Evolutionary conservation across 495 filamentous ascomycete genomes (phyloP), one percentile per base, ranked within the genome.

Genomic region (Lasiosphaeris hirsuta): DNA sequence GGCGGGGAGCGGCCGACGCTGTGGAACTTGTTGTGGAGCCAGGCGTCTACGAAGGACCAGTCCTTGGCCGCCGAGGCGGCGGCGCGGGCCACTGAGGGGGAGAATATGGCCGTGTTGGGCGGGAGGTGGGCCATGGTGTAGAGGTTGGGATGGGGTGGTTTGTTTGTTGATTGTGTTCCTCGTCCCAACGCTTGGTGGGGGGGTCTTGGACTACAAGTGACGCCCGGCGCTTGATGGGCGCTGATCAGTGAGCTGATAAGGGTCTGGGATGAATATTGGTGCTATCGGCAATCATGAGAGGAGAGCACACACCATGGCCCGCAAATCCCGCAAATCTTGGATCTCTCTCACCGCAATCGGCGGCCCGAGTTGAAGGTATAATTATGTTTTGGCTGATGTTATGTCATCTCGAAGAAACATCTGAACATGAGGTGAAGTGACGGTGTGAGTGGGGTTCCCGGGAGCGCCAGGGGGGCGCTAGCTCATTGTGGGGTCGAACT

Each of bases 1-100:
- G 87, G 84, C 7, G 78, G 72, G 10, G 63, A 37, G 7, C 68
- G 56, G 54, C 62, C 51, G 38, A 59, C 23, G 23, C 23, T 30
- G 41, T 45, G 60, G 65, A 86, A 92, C 60, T 89, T 86, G 46
- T 79, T 76, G 30, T 71, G 66, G 3, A 97, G 83, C 90, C 92
- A 97, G 71, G 77, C 73, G 75, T 95, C 89, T 63, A 96, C 78
- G 64, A 88, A 90, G 52, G 85, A 82, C 92, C 92, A 97, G 76
- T 96, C 91, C 67, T 90, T 89, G 46, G 89, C 87, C 10, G 74
- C 83, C 61, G 67, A 81, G 65, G 74, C 80, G 64, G 83, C 84
- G 39, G 84, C 81, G 49, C 84, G 81, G 30, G 87, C 86, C 50
- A 87, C 76, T 7, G 84, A 86, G 33, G 86, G 87, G 9, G 86